Conservation (phyloP, 345 rosid species). For the Citrus reticulata region DNA sequence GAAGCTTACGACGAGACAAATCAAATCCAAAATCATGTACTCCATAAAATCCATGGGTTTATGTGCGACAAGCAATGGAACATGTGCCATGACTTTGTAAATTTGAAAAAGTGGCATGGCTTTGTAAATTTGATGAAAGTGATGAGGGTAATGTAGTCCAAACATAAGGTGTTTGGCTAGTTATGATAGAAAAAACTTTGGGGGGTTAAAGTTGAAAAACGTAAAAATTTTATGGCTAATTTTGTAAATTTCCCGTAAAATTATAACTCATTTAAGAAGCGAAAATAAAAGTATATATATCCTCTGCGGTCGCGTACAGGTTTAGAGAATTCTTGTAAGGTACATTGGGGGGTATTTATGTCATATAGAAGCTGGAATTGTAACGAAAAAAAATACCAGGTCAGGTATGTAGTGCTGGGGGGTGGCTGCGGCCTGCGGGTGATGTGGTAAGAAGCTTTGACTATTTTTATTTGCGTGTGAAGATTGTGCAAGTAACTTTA, state of each 20-base stretch:
- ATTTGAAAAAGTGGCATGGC: too few species aligned
- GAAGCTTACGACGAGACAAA: too few species aligned
- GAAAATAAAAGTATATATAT: neutral
- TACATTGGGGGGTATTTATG: neutral
- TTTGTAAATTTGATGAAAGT: too few species aligned
- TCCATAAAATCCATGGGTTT: too few species aligned
- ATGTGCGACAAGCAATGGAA: too few species aligned
- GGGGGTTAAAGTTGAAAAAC: too few species aligned
- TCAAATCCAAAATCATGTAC: too few species aligned
- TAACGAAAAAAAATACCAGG: slow-evolving; percentile 15
- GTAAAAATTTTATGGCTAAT: too few species aligned
- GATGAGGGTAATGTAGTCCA: too few species aligned
- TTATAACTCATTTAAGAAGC: neutral
- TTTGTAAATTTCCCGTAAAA: neutral
- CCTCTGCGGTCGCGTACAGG: neutral
- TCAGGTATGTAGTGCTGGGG: slow-evolving; percentile 27
- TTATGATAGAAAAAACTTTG: too few species aligned
- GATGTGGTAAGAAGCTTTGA: slow-evolving; percentile 32
- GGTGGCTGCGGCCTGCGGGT: neutral
- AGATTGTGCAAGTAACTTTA: slow-evolving; percentile 23
- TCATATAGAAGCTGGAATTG: neutral
- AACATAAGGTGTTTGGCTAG: too few species aligned
- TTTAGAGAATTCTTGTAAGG: neutral
- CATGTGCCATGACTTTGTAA: too few species aligned
- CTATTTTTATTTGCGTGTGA: slow-evolving; percentile 27